Percentiles rank a stretch among this genome's conserved stretches.
These are phyloP conservation scores for Carpinus viminea DNA, from an alignment of 306 rosid species.

Conservation along the genomic window DNA sequence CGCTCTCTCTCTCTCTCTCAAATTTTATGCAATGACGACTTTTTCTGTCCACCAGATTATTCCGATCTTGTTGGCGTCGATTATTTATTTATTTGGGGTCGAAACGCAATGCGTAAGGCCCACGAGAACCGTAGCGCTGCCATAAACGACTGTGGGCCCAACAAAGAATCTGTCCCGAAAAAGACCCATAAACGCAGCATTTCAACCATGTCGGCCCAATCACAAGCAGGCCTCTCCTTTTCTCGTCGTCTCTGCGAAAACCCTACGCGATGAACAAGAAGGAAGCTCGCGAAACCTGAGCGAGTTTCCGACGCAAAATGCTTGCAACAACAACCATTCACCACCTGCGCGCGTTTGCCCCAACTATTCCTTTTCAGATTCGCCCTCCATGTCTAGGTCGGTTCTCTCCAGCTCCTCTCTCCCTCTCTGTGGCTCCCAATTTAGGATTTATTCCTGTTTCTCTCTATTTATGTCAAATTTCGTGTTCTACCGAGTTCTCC, in stretches of 20 bases:
- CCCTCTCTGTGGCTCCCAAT: background rate
- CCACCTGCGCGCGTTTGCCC: slow-evolving; percentile 27
- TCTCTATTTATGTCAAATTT: background rate
- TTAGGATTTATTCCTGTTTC: background rate
- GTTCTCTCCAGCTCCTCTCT: background rate
- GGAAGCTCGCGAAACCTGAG: background rate
- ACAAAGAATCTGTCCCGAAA: background rate
- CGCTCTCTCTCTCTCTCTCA: no score
- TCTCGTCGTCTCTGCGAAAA: background rate
- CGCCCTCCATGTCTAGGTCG: slow-evolving; percentile 57
- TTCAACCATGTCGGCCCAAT: background rate
- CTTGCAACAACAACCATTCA: slow-evolving; percentile 19
- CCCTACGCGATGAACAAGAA: slow-evolving; percentile 18
- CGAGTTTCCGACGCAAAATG: slow-evolving; percentile 38
- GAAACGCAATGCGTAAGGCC: no score
- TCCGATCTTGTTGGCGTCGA: no score
- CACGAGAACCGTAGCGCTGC: background rate
- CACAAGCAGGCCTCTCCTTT: background rate
- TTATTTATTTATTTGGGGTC: background rate
- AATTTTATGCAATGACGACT: no score
- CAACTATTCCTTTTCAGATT: slow-evolving; percentile 21
- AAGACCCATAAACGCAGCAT: background rate
- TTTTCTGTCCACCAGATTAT: no score
- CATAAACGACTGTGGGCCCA: slow-evolving; percentile 16
- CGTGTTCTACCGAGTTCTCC: background rate